Evolutionary conservation across 176 grass and related monocot species (phyloP), one percentile per base, ranked within the genome.

Genomic region (Zoysia pacifica): DNA sequence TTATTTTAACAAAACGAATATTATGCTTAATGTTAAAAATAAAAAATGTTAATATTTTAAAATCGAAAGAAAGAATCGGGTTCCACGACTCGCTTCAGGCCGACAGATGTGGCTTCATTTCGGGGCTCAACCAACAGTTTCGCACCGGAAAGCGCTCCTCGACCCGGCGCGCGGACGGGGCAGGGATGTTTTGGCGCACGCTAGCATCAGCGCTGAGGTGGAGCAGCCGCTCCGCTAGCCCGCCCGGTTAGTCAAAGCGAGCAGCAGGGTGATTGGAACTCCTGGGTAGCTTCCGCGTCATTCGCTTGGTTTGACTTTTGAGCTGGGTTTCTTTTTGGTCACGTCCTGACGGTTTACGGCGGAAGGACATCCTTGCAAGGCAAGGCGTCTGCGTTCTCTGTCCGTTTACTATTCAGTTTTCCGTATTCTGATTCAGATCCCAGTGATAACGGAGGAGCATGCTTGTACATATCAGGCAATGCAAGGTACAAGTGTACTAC

Each of bases 121-220:
- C 48, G 19, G 43, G 44, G 12, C 42, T 65, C 20, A 47, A 78
- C 55, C 20, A 47, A 73, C 19, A 6, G 28, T 59, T 13, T 20
- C n/a, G n/a, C 50, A 59, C 72, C 13, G 55, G 49, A 18, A 75
- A 58, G 72, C 60, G 35, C 3, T 9, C 52, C 2, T 7, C 55
- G 60, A 0, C 9, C 52, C 16, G 60, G 9, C 60, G 28, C 60
- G n/a, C 11, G 48, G 2, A 51, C 2, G 35, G 3, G 70, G 28
- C 28, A 28, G 28, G 0, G 28, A 28, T 28, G 28, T 28, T 28
- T 4, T 16, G 5, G 19, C 42, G 20, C 2, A 12, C 6, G 79
- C 56, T 70, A 9, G 8, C 79, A 53, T 79, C 67, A 81, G 41
- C 36, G 86, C 60, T 79, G 70, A 79, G 67, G 74, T 88, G 61